phyloP scores from a whole-genome alignment of 306 rosid genomes.

The Quercus glauca region DNA sequence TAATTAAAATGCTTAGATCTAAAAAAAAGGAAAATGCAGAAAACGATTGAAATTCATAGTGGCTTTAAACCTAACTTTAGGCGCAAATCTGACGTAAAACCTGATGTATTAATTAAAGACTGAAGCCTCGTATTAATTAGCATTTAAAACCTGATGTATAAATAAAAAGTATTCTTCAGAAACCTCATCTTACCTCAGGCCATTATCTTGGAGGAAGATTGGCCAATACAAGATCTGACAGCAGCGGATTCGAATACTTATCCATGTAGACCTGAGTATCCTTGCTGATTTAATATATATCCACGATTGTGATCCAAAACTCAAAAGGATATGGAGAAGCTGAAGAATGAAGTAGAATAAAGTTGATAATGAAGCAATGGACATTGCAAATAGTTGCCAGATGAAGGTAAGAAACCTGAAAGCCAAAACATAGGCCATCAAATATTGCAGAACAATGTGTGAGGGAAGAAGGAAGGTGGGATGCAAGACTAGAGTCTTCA shows the following conservation, averaged over 20 bases:
- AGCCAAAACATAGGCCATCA: conserved; percentile 25
- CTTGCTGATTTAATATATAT: conserved; percentile 36
- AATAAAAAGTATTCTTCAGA: conserved; percentile 3
- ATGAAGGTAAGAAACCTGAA: conserved; percentile 58
- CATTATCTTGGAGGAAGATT: conserved; percentile 68
- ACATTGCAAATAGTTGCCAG: conserved; percentile 59
- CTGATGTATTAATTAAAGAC: conserved; percentile 15
- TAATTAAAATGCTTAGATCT: not conserved
- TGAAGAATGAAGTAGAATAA: conserved; percentile 59
- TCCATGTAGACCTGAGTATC: conserved; percentile 55
- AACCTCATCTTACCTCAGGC: conserved; percentile 56
- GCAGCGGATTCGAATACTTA: conserved; percentile 59
- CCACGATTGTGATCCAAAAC: conserved; percentile 56
- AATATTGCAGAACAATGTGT: conserved; percentile 22
- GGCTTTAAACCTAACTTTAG: not conserved
- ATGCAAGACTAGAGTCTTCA: conserved; percentile 13
- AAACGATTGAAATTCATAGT: not conserved
- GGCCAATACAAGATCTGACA: conserved; percentile 95
- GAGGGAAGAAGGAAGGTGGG: not conserved
- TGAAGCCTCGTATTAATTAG: conserved; percentile 9
- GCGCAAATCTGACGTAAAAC: not conserved
- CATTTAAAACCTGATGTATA: conserved; percentile 15
- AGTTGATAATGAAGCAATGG: conserved; percentile 68
- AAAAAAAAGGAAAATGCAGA: not conserved
- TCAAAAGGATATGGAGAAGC: conserved; percentile 44